These are phyloP conservation scores for Pseudonitzschia multiseries DNA, from an alignment of 108 stramenopile genomes.

Conservation along the genomic window DNA sequence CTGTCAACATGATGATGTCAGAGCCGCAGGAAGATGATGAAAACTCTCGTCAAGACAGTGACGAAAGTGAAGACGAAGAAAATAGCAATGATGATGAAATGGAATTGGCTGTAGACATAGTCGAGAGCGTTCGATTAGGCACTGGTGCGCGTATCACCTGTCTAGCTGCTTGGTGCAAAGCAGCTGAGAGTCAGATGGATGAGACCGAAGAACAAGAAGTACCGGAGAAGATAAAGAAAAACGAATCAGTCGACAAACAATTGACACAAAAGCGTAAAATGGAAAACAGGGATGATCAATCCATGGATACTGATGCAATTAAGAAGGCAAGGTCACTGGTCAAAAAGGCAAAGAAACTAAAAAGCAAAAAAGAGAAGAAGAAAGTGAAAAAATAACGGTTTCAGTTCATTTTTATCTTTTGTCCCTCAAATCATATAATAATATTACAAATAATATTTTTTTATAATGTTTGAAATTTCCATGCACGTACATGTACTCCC, in stretches of 20 bases:
- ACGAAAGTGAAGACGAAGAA: slow-evolving; percentile 34
- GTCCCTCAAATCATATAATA: not conserved
- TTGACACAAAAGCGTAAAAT: slow-evolving; percentile 13
- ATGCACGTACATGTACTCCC: no score
- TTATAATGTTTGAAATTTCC: no score
- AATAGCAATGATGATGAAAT: slow-evolving; percentile 31
- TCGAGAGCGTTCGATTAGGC: slow-evolving; percentile 76
- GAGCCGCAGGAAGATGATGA: slow-evolving; percentile 19
- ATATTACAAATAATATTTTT: no score
- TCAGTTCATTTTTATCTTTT: not conserved
- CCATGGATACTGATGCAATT: slow-evolving; percentile 55
- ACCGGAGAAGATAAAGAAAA: slow-evolving; percentile 24
- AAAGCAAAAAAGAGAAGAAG: slow-evolving; percentile 63
- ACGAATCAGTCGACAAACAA: slow-evolving; percentile 20
- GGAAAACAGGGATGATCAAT: slow-evolving; percentile 22
- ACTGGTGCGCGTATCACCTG: slow-evolving; percentile 87
- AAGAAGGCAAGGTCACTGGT: slow-evolving; percentile 77
- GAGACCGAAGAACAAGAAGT: slow-evolving; percentile 16
- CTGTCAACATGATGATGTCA: slow-evolving; percentile 73
- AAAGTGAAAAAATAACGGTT: slow-evolving; percentile 23
- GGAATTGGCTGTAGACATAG: slow-evolving; percentile 76
- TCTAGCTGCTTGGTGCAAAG: slow-evolving; percentile 66
- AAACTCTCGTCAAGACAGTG: slow-evolving; percentile 16
- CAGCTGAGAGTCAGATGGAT: slow-evolving; percentile 21
- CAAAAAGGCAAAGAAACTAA: slow-evolving; percentile 65